These are phyloP conservation scores for Penstemon eatonii DNA, from an alignment of 257 asterid genomes.

Conservation along the genomic window DNA sequence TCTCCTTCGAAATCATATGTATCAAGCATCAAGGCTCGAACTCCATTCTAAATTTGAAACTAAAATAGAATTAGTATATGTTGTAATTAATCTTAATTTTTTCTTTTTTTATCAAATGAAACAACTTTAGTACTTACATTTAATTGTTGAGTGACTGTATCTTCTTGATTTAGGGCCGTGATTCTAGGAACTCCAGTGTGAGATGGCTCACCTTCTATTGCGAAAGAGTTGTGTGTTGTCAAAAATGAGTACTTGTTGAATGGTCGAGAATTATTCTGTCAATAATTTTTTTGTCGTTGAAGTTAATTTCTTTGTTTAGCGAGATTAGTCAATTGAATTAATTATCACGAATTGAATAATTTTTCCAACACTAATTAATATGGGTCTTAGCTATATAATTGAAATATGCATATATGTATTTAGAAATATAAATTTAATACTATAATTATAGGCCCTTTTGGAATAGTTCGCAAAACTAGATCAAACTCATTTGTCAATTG, in stretches of 20 bases:
- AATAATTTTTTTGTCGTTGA: constrained; percentile 25
- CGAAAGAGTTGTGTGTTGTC: constrained; percentile 72
- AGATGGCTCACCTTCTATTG: constrained; percentile 45
- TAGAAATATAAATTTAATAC: too few species aligned
- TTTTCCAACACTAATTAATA: neutral
- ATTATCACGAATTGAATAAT: neutral
- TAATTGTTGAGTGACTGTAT: constrained; percentile 57
- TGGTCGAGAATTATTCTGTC: constrained; percentile 71
- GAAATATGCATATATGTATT: too few species aligned
- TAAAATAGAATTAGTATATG: neutral
- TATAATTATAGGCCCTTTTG: too few species aligned
- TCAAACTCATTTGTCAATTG: too few species aligned
- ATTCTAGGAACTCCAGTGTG: constrained; percentile 57
- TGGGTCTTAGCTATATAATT: neutral
- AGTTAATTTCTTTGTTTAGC: constrained; percentile 24
- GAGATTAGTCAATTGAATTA: neutral
- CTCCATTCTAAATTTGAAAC: constrained; percentile 52
- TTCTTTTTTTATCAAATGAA: neutral
- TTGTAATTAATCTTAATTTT: neutral
- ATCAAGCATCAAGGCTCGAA: constrained; percentile 80
- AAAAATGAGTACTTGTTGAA: constrained; percentile 73
- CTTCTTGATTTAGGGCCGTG: constrained; percentile 67
- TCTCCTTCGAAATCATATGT: constrained; percentile 64
- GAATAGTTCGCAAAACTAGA: too few species aligned
- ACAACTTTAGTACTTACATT: constrained; percentile 35